Base-by-base conservation (phyloP, 192 early-diverging fungal species). In the Obelidium mucronatum region DNA sequence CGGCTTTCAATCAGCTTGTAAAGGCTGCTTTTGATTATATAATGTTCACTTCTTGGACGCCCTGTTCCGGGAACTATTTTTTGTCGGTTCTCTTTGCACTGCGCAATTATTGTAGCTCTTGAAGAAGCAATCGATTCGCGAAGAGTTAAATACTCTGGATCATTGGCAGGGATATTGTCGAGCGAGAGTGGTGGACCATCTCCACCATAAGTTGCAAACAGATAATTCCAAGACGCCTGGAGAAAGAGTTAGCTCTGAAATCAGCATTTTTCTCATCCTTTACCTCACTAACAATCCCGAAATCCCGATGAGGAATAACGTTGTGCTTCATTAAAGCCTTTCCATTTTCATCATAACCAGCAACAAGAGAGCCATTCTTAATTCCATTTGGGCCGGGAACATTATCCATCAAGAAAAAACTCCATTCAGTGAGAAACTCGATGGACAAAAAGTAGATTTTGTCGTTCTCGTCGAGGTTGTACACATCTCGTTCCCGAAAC, bases 371-470 rank as follows among this genome's bases (percentile, higher is more conserved):
- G 5, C 26, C 11, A 30, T 68, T 68, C 19, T 68, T 53, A 22
- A 68, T 68, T 28, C 11, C 17, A 1, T 22, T 40, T 52, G 67
- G 67, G 6, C 42, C 42, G 13, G 40, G 24, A 11, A 28, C 67
- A 28, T 68, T 51, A 52, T 44, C 67, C 11, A 68, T 1, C 39
- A 68, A 31, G 40, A 68, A 68, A 24, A 52, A 24, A 6, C 67
- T 11, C 67, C 67, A 68, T 35, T 33, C 44, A 0, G 28, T 39
- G 2, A 68, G 34, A 52, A 68, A 68, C 40, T 68, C 67, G 17
- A 68, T 19, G 28, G 36, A 40, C 42, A 68, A 68, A 52, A 68
- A 68, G 51, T 51, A 68, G 22, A 51, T 40, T 52, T 68, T 68
- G 44, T 68, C 67, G 17, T 39, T 26, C 51, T 68, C 44, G 8